phyloP scores from a whole-genome alignment of 495 filamentous ascomycete genomes.

The Annulohypoxylon bovei region DNA sequence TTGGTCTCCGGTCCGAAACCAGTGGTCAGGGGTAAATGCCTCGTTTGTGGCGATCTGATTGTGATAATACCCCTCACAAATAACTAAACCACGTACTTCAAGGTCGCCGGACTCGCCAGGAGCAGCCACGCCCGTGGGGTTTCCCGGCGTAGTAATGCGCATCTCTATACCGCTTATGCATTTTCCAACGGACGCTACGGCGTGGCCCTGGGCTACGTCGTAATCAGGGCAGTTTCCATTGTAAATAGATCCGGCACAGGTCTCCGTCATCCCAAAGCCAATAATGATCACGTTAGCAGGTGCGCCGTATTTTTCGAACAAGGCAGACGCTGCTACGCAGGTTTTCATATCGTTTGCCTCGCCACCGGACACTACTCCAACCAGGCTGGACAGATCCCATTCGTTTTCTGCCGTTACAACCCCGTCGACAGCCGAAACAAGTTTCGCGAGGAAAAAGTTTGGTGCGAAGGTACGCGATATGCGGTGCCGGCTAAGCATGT shows the following conservation, averaged over 20 bases:
- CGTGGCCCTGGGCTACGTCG: constrained; percentile 52
- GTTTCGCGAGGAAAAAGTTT: constrained; percentile 63
- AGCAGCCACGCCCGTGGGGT: neutral
- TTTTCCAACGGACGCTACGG: constrained; percentile 53
- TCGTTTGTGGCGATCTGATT: constrained; percentile 63
- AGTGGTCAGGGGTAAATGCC: constrained; percentile 71
- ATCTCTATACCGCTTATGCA: constrained; percentile 53
- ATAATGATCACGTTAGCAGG: constrained; percentile 54
- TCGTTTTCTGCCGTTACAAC: neutral
- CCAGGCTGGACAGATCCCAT: no score
- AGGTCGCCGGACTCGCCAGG: constrained; percentile 36
- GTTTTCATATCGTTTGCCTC: constrained; percentile 39
- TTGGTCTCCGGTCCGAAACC: constrained; percentile 74
- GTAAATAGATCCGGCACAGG: constrained; percentile 60
- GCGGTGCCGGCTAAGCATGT: constrained; percentile 53
- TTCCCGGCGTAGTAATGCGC: neutral
- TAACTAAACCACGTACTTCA: constrained; percentile 49
- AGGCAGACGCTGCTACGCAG: constrained; percentile 31
- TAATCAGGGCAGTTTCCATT: constrained; percentile 48
- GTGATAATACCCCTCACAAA: constrained; percentile 70
- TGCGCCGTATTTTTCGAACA: constrained; percentile 50
- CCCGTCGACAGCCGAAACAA: neutral
- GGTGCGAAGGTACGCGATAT: constrained; percentile 63
- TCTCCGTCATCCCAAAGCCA: constrained; percentile 69
- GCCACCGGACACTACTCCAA: constrained; percentile 28